Percentiles rank a stretch among this genome's conserved stretches.
These are phyloP conservation scores for Hemisphaericaspora nanyangensis DNA, from an alignment of 805 yeast species.

Conservation along the genomic window DNA sequence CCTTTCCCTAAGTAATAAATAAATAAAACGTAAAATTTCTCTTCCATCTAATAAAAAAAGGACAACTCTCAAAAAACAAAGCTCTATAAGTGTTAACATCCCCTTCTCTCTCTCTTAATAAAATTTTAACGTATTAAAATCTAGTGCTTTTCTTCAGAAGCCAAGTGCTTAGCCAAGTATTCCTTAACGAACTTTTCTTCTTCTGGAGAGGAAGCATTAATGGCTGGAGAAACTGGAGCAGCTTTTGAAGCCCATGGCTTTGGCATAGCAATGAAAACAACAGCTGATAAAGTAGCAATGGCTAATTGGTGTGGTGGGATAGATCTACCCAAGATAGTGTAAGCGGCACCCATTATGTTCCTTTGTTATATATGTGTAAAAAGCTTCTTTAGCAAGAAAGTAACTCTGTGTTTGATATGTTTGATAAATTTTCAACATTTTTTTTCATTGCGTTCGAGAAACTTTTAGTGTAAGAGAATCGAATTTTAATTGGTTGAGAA, in stretches of 20 bases:
- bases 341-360: slow-evolving; percentile 79
- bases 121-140: no score
- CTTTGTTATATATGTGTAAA: no score
- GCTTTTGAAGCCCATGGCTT: slow-evolving; percentile 65
- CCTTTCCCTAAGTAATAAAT: no score
- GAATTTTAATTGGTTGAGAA: slow-evolving; percentile 1
- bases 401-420: no score
- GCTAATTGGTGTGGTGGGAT: slow-evolving; percentile 83
- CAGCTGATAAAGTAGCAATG: slow-evolving; percentile 72
- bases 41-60: no score
- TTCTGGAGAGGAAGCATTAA: slow-evolving; percentile 77
- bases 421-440: background rate
- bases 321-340: slow-evolving; percentile 78
- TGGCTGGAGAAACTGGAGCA: slow-evolving; percentile 59
- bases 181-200: slow-evolving; percentile 79
- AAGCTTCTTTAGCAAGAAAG: no score
- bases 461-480: background rate
- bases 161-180: slow-evolving; percentile 57
- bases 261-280: slow-evolving; percentile 60
- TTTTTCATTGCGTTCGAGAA: background rate
- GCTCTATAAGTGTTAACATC: no score
- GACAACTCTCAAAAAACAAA: no score
- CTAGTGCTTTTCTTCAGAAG: slow-evolving; percentile 30
- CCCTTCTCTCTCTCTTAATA: no score
- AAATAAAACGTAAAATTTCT: no score